Percentiles rank a stretch among this genome's conserved stretches.
Evolutionary conservation across 2,329 filamentous ascomycete genomes (phyloP).

Genomic region (Cadophora malorum): DNA sequence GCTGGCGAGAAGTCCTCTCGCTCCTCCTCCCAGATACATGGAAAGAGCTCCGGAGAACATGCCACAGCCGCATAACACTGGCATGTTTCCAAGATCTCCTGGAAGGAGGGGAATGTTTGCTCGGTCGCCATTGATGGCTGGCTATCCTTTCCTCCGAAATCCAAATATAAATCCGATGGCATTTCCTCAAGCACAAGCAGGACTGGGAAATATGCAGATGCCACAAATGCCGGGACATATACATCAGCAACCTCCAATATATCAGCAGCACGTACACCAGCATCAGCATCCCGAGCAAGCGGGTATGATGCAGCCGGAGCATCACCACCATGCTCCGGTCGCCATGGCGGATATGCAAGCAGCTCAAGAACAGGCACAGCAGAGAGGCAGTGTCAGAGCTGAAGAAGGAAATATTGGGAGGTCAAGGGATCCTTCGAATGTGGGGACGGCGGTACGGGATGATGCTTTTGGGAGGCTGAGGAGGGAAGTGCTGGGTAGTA

Average conservation of each 20-base stretch:
- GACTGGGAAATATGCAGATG: background rate
- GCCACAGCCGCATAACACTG: background rate
- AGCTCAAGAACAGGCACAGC: conserved; percentile 5
- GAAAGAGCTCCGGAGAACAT: background rate
- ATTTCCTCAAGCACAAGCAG: background rate
- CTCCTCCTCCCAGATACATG: conserved; percentile 1
- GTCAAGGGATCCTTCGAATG: conserved; percentile 10
- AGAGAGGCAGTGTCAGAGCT: background rate
- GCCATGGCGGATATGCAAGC: background rate
- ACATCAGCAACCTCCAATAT: background rate
- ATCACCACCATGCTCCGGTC: background rate
- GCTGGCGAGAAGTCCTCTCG: background rate
- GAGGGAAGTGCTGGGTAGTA: background rate
- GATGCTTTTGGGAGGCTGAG: background rate
- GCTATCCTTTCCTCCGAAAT: conserved; percentile 7
- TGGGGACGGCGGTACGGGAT: background rate
- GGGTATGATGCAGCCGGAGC: background rate
- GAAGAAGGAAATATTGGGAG: conserved; percentile 1
- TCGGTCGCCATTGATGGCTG: background rate
- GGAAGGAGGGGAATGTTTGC: background rate
- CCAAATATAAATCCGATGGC: background rate
- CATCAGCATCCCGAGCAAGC: background rate
- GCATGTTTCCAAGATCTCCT: background rate
- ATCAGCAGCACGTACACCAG: background rate
- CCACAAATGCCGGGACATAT: conserved; percentile 7